Evolutionary conservation across 306 rosid genomes (phyloP).

Genomic region (Malus domestica): ASM211411v1 NC_041801.1:4119001-4119500

Average conservation of each 20-base stretch:
- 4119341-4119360: constrained; percentile 72
- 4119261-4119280: constrained; percentile 24
- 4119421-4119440: constrained; percentile 61
- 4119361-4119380: constrained; percentile 75
- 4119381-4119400: constrained; percentile 75
- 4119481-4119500: constrained; percentile 56
- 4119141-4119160: constrained; percentile 88
- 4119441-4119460: constrained; percentile 72
- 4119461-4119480: constrained; percentile 60
- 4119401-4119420: constrained; percentile 66
- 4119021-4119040: constrained; percentile 24
- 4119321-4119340: constrained; percentile 76
- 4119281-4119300: constrained; percentile 57
- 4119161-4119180: constrained; percentile 95
- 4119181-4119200: constrained; percentile 84
- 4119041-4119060: constrained; percentile 27
- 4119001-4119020: constrained; percentile 25
- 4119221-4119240: constrained; percentile 94
- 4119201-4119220: constrained; percentile 76
- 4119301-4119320: constrained; percentile 88
- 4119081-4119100: background rate
- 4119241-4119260: constrained; percentile 83
- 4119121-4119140: background rate
- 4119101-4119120: background rate
- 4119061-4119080: constrained; percentile 24